These are phyloP conservation scores for Fusarium aywerte DNA, from an alignment of 2,329 filamentous ascomycete species.

Conservation along the genomic window DNA sequence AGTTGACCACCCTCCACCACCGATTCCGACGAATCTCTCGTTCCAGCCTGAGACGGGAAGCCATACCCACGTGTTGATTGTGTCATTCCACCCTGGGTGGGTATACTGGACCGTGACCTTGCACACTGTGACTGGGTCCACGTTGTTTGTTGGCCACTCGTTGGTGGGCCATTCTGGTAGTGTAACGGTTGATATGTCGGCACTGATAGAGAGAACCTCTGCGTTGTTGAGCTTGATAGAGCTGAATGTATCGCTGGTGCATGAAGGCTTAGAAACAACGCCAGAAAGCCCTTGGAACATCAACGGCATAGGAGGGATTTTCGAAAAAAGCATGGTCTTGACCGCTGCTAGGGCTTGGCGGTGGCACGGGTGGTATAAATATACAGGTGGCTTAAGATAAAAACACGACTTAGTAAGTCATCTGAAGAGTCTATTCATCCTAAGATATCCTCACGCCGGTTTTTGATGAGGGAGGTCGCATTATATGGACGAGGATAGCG, in stretches of 20 bases:
- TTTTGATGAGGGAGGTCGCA: fast-evolving
- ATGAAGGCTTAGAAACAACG: not conserved
- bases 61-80: conserved; percentile 16
- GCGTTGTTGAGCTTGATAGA: conserved; percentile 1
- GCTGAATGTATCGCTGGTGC: not conserved
- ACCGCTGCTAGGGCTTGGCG: not conserved
- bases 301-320: not conserved
- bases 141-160: conserved; percentile 2
- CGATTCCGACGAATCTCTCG: conserved; percentile 21
- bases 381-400: too few species aligned
- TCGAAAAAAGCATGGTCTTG: conserved; percentile 2
- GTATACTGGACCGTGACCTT: conserved; percentile 22
- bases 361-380: too few species aligned
- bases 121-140: not conserved
- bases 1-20: conserved; percentile 30
- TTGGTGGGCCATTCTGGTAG: not conserved
- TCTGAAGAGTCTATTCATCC: too few species aligned
- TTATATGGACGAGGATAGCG: not conserved
- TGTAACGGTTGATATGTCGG: not conserved
- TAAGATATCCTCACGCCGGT: too few species aligned
- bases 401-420: too few species aligned
- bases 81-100: conserved; percentile 30
- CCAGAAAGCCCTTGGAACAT: not conserved
- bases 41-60: conserved; percentile 33
- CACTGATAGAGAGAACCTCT: not conserved